phyloP scores from a whole-genome alignment of 2,329 filamentous ascomycete species.

The Hymenoscyphus albidus region DNA sequence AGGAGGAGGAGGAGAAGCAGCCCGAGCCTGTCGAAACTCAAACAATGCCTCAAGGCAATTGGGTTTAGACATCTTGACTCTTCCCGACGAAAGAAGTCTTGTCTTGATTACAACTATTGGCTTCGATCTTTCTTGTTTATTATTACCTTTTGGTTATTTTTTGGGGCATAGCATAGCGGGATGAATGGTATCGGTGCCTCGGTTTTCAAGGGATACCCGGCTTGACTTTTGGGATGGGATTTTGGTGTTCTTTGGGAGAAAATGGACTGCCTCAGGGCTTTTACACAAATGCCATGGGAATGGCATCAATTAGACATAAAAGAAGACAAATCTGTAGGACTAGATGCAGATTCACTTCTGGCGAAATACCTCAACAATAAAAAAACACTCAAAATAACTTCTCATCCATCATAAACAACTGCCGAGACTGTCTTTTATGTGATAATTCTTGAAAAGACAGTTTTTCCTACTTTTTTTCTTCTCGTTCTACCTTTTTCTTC shows the following conservation, averaged over 20 bases:
- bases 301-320: background rate
- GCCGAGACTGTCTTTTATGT: background rate
- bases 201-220: constrained; percentile 2
- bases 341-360: background rate
- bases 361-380: background rate
- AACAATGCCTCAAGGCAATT: background rate
- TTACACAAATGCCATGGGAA: background rate
- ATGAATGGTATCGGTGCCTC: background rate
- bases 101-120: background rate
- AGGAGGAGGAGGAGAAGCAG: constrained; percentile 20
- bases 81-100: constrained; percentile 1
- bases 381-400: constrained; percentile 3
- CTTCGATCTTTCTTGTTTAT: constrained; percentile 4
- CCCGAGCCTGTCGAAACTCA: background rate
- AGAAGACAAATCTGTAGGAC: background rate
- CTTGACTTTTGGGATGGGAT: constrained; percentile 3
- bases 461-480: too few relatives aligned
- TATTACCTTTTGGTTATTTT: background rate
- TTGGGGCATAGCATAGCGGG: constrained; percentile 15
- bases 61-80: constrained; percentile 12
- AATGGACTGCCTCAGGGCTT: background rate
- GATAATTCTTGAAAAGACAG: background rate
- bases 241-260: background rate
- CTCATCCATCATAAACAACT: background rate
- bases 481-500: background rate